phyloP scores from a whole-genome alignment of 2,329 filamentous ascomycete genomes.

The Exophiala calicioides region DNA sequence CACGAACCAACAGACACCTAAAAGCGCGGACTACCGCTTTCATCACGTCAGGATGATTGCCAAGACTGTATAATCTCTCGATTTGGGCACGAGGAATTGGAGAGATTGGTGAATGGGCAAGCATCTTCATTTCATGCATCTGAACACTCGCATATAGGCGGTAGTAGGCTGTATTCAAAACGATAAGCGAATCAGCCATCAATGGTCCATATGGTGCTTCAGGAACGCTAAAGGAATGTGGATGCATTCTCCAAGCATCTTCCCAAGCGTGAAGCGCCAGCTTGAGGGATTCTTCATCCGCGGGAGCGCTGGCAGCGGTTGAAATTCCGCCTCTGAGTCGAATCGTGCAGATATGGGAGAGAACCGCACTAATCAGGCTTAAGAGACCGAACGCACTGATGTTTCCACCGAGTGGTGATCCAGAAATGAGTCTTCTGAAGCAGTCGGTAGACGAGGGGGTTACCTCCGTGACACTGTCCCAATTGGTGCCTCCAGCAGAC shows the following conservation, averaged over 20 bases:
- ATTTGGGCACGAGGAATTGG: not conserved
- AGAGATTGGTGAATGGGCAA: not conserved
- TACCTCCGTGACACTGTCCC: not conserved
- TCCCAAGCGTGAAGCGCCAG: slow-evolving; percentile 2
- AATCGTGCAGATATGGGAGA: slow-evolving; percentile 1
- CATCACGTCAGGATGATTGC: slow-evolving; percentile 1
- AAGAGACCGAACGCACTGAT: slow-evolving; percentile 3
- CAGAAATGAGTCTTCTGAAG: not conserved
- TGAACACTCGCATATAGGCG: slow-evolving; percentile 1
- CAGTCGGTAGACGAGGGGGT: not conserved
- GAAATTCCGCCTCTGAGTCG: not conserved
- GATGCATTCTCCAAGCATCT: slow-evolving; percentile 1
- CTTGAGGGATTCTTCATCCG: not conserved
- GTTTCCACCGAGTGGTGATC: not conserved
- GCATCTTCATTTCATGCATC: slow-evolving; percentile 6
- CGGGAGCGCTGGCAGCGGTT: not conserved
- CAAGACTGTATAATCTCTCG: not conserved
- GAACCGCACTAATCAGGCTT: slow-evolving; percentile 1
- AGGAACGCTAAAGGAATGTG: not conserved
- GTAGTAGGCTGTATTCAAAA: slow-evolving; percentile 3
- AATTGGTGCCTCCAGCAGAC: not conserved
- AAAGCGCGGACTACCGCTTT: slow-evolving; percentile 2
- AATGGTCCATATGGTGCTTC: not conserved
- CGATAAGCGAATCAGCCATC: slow-evolving; percentile 1
- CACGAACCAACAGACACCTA: slow-evolving; percentile 1